Base-by-base conservation (phyloP, 108 stramenopile genomes). In the Cyclostephanos tholiformis region DNA sequence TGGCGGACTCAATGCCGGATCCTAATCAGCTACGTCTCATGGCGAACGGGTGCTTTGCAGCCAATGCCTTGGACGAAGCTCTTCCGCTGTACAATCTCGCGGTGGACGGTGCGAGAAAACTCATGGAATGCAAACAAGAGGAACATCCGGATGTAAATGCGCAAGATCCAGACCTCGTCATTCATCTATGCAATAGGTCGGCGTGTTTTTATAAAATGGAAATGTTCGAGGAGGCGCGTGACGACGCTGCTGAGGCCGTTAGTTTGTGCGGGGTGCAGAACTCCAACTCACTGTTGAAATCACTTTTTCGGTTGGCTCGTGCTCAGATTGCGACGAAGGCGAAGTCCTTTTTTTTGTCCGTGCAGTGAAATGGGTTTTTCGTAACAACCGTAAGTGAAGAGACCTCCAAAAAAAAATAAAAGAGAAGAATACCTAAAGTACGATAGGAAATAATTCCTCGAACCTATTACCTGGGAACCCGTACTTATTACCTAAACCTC, bases 101-200 rank as follows among this genome's bases (percentile, higher is more conserved):
- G 53, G 79, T 84, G 17, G 82, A 78, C 14, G 67, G 67, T 16
- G 77, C 72, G 23, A 43, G 73, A 13, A 48, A 66, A 44, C 57
- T 59, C 26, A 32, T 59, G 17, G 59, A 75, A 14, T 23, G 53
- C 16, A 27, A 56, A 30, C 51, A 41, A 44, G 27, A 30, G 30
- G 67, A 55, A 53, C 41, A 66, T 9, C 19, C 49, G 41, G 53
- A 59, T 41, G 19, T n/a, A 3, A 38, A 51, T 6, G 35, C 59
- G n/a, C 23, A 22, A 17, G 29, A 61, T 12, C 58, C 60, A 11
- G 87, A 83, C 19, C 57, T 88, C 43, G 79, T 87, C 13, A 59
- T 94, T 11, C 85, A 86, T 65, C 76, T 89, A 17, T 91, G 87
- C 86, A 92, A 95, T 69, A 87, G 89, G 65, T 91, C 91, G 57